These are phyloP conservation scores for Phytomonas serpens DNA, from an alignment of 208 protist species.

Conservation along the genomic window DNA sequence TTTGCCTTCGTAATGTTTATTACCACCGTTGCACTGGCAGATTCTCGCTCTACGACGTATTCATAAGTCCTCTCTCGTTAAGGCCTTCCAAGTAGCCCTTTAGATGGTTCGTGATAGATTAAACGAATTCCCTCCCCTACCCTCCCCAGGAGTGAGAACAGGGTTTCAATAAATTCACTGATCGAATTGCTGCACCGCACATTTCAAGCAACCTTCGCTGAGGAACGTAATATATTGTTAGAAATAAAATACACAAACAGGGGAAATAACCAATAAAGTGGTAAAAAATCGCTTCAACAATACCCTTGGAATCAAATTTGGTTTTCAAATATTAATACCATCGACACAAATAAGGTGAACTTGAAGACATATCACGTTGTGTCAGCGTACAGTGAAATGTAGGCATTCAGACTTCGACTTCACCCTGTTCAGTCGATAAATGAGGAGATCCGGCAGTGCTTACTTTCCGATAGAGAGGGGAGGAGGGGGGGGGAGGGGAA, in stretches of 20 bases:
- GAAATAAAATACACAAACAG: no score
- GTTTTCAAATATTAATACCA: constrained; percentile 73
- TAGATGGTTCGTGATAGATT: background rate
- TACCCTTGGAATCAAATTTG: constrained; percentile 32
- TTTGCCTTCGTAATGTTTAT: no score
- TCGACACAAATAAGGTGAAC: constrained; percentile 56
- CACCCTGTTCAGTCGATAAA: constrained; percentile 67
- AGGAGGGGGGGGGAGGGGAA: no score
- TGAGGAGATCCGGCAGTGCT: constrained; percentile 55
- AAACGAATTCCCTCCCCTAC: background rate
- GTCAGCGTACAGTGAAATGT: constrained; percentile 69
- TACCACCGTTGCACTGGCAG: no score
- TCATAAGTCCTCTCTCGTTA: no score
- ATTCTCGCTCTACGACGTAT: no score
- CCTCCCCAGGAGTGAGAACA: background rate
- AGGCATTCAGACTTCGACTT: constrained; percentile 56
- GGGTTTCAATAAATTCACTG: background rate
- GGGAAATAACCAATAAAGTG: no score
- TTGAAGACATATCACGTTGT: constrained; percentile 61
- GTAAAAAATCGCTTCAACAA: constrained; percentile 34
- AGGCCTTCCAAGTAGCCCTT: no score
- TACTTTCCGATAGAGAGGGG: no score
- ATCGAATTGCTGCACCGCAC: no score
- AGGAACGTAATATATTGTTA: no score
- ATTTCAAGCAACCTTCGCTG: no score